Evolutionary conservation across 257 asterid species (phyloP).

Genomic region (Thymus mandschuricus): DNA sequence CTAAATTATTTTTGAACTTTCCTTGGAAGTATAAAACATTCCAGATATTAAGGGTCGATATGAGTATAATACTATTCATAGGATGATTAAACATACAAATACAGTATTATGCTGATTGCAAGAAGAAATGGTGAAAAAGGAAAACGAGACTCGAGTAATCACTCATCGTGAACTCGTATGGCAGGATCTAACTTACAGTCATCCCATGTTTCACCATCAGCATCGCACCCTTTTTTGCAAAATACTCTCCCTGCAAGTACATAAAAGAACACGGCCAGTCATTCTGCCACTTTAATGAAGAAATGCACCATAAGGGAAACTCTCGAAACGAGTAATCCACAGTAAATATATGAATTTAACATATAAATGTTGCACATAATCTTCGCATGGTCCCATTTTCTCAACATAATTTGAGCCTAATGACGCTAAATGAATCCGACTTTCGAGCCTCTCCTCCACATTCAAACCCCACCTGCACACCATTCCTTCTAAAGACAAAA

Average conservation of each 20-base stretch:
- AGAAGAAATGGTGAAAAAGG: neutral
- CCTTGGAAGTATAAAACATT: neutral
- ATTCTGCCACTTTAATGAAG: constrained; percentile 36
- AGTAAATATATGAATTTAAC: neutral
- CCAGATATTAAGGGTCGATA: neutral
- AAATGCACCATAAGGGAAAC: neutral
- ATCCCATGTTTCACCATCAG: constrained; percentile 82
- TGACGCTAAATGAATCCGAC: neutral
- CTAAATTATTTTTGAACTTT: neutral
- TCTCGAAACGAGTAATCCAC: neutral
- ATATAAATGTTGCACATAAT: neutral
- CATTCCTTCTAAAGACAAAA: neutral
- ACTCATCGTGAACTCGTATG: neutral
- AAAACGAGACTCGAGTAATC: neutral
- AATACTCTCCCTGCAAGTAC: constrained; percentile 80
- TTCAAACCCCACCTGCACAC: neutral
- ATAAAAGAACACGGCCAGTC: constrained; percentile 17
- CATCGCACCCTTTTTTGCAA: constrained; percentile 87
- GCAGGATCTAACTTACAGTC: constrained; percentile 57
- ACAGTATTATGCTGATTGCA: neutral
- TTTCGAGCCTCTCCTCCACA: neutral
- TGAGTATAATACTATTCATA: neutral
- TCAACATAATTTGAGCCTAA: neutral
- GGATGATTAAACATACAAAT: neutral
- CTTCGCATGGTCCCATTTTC: neutral